A percentile compares a stretch with the other conserved stretches of the same genome.
These are phyloP conservation scores for Leptographium radiaticola DNA, from an alignment of 2,329 filamentous ascomycete genomes.

Conservation along the genomic window DNA sequence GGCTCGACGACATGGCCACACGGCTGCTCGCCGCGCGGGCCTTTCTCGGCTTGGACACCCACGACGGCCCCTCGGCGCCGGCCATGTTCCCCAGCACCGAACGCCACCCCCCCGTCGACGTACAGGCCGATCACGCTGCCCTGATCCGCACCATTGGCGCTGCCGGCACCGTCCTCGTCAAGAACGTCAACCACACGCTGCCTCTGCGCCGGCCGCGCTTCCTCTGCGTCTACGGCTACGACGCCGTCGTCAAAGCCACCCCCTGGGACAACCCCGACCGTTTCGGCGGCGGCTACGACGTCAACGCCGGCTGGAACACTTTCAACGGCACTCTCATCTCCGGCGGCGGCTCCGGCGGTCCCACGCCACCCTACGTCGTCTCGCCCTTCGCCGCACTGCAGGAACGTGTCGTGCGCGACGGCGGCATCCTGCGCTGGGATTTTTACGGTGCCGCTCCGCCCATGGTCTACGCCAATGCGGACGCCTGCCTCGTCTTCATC, in stretches of 20 bases:
- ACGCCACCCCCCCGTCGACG: slow-evolving; percentile 54
- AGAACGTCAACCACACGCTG: slow-evolving; percentile 49
- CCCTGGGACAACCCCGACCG: slow-evolving; percentile 34
- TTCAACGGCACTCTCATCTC: slow-evolving; percentile 37
- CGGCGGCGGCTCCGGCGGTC: slow-evolving; percentile 38
- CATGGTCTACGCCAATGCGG: slow-evolving; percentile 29
- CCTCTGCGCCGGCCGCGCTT: slow-evolving; percentile 32
- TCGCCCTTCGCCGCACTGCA: slow-evolving; percentile 46
- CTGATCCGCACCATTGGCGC: slow-evolving; percentile 39
- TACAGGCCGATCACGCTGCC: slow-evolving; percentile 33
- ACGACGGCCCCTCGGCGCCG: slow-evolving; percentile 25
- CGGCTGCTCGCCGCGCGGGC: slow-evolving; percentile 39
- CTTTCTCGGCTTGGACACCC: slow-evolving; percentile 15
- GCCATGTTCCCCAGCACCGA: slow-evolving; percentile 29
- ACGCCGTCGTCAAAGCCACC: slow-evolving; percentile 38
- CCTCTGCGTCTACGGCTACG: slow-evolving; percentile 47
- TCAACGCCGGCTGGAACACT: slow-evolving; percentile 37
- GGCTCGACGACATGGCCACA: slow-evolving; percentile 68
- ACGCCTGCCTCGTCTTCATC: slow-evolving; percentile 54
- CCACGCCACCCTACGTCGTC: slow-evolving; percentile 29
- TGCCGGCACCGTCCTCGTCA: slow-evolving; percentile 43
- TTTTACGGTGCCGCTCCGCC: slow-evolving; percentile 30
- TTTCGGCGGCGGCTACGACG: slow-evolving; percentile 21
- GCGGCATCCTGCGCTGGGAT: slow-evolving; percentile 46
- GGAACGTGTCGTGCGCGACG: slow-evolving; percentile 29